phyloP scores from a whole-genome alignment of 495 filamentous ascomycete species.

The Penicillium fimorum region DNA sequence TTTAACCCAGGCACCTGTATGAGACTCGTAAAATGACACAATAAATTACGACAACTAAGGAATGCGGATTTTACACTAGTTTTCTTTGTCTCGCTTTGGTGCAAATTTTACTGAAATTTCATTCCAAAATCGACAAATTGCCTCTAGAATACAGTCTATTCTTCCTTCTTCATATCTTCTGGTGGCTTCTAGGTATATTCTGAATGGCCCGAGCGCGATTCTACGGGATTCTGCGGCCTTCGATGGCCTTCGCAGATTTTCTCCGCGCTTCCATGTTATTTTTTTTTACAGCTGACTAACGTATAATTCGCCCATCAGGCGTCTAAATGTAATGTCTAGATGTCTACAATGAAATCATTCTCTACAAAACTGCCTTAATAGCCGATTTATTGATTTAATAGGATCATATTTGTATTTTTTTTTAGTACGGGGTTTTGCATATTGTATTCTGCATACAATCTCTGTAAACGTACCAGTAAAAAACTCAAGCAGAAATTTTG shows the following conservation, averaged over 20 bases:
- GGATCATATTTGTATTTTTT: not conserved
- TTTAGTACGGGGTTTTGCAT: not conserved
- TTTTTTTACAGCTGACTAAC: conserved; percentile 17
- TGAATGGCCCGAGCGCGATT: conserved; percentile 36
- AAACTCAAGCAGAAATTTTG: not conserved
- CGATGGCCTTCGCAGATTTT: conserved; percentile 32
- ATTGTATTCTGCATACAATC: not conserved
- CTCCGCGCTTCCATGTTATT: conserved; percentile 23
- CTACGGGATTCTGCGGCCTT: conserved; percentile 35
- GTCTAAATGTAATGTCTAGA: not conserved
- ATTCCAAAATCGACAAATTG: not conserved
- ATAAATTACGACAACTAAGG: conserved; percentile 25
- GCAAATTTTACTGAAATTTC: not conserved
- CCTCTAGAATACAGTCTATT: not conserved
- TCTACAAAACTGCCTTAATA: not conserved
- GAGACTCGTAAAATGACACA: conserved; percentile 4
- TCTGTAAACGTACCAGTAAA: conserved; percentile 1
- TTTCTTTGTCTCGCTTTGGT: conserved; percentile 4
- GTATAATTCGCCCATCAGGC: not conserved
- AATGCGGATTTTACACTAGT: not conserved
- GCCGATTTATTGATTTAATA: not conserved
- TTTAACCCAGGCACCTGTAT: conserved; percentile 27
- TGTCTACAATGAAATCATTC: not conserved
- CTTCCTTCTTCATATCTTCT: conserved; percentile 19
- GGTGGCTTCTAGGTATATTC: conserved; percentile 23